These are phyloP conservation scores for Penicillium griseofulvum DNA, from an alignment of 2,329 filamentous ascomycete genomes.

Conservation along the genomic window DNA sequence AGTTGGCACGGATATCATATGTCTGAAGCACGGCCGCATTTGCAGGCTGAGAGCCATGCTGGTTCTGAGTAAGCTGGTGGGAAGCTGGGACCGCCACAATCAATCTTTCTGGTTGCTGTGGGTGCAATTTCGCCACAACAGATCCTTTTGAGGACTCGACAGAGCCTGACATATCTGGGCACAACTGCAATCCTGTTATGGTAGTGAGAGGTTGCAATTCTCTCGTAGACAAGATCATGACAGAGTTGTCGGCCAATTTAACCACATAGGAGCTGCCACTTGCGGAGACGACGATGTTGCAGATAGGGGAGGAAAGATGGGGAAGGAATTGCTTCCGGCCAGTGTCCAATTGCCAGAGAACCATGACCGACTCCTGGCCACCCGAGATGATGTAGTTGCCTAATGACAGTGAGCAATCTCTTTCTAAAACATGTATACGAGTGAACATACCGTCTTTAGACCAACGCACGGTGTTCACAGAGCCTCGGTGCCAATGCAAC, in stretches of 20 bases:
- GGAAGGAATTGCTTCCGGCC: constrained; percentile 78
- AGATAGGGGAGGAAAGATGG: constrained; percentile 82
- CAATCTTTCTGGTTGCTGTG: constrained; percentile 61
- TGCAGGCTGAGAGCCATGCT: constrained; percentile 45
- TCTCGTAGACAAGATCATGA: constrained; percentile 84
- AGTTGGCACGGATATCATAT: constrained; percentile 76
- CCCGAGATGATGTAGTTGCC: constrained; percentile 93
- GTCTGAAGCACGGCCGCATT: constrained; percentile 67
- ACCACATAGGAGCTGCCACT: constrained; percentile 77
- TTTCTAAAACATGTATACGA: not conserved
- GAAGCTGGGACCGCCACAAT: constrained; percentile 64
- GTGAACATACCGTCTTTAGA: constrained; percentile 71
- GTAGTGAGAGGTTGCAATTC: constrained; percentile 83
- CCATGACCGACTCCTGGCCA: constrained; percentile 82
- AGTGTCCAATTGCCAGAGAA: constrained; percentile 91
- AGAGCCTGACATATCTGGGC: constrained; percentile 49
- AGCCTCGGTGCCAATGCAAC: constrained; percentile 86
- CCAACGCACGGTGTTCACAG: constrained; percentile 84
- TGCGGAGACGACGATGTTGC: constrained; percentile 78
- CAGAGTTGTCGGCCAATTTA: constrained; percentile 86
- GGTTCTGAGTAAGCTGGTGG: constrained; percentile 39
- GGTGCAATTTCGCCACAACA: constrained; percentile 61
- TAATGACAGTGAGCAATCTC: constrained; percentile 41
- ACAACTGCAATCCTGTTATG: constrained; percentile 73
- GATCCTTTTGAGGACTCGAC: constrained; percentile 39